Evolutionary conservation across 805 yeast species (phyloP).

Genomic region (Monosporozyma servazzii): DNA sequence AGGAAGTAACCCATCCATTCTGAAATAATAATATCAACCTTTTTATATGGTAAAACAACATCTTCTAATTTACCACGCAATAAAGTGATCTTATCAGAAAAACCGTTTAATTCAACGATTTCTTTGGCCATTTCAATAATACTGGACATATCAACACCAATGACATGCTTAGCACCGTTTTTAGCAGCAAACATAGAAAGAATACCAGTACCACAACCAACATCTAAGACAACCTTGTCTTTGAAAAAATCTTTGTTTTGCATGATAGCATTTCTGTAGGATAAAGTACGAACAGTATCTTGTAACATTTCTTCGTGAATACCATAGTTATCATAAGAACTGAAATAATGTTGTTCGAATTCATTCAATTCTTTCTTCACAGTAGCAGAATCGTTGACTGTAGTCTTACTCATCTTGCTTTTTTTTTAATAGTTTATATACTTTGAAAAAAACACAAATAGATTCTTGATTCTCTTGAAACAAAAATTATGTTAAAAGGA

Average conservation of each 20-base stretch:
- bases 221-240: slow-evolving; percentile 90
- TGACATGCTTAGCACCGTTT: slow-evolving; percentile 98
- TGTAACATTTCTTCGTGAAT: slow-evolving; percentile 99
- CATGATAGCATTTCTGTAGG: slow-evolving; percentile 86
- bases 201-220: slow-evolving; percentile 98
- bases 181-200: slow-evolving; percentile 95
- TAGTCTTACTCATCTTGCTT: slow-evolving; percentile 18
- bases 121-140: slow-evolving; percentile 94
- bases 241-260: slow-evolving; percentile 84
- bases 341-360: slow-evolving; percentile 86
- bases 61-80: slow-evolving; percentile 93
- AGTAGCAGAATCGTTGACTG: slow-evolving; percentile 45
- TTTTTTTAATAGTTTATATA: background rate
- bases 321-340: slow-evolving; percentile 92
- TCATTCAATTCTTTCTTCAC: slow-evolving; percentile 55
- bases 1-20: slow-evolving; percentile 99
- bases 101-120: slow-evolving; percentile 76
- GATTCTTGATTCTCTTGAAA: background rate
- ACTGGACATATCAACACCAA: slow-evolving; percentile 94
- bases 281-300: slow-evolving; percentile 83
- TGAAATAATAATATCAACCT: slow-evolving; percentile 89
- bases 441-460: background rate
- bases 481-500: background rate
- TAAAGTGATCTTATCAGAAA: slow-evolving; percentile 75
- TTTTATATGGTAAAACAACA: slow-evolving; percentile 69